Conservation (phyloP, 371 early-diverging fungal genomes). For the Vairimorpha necatrix region DNA sequence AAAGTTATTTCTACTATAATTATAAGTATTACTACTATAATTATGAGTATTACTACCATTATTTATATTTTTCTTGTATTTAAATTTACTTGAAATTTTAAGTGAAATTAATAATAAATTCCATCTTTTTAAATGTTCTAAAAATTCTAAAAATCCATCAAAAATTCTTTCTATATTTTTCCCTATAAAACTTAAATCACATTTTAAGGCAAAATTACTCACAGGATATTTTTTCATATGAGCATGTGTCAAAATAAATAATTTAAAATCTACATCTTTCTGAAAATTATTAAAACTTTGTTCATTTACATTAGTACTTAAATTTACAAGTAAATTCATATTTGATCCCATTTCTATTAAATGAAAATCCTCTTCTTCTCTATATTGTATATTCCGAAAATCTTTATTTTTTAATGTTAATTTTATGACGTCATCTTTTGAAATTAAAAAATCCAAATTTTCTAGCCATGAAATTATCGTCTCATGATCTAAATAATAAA, state of each 20-base stretch:
- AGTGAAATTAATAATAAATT: slow-evolving; percentile 6
- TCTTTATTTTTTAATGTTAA: slow-evolving; percentile 40
- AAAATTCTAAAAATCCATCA: slow-evolving; percentile 33
- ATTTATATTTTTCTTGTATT: no score
- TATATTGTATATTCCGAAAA: slow-evolving; percentile 33
- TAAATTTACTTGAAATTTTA: slow-evolving; percentile 25
- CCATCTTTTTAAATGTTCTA: slow-evolving; percentile 27
- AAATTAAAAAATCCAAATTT: slow-evolving; percentile 4
- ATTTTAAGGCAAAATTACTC: slow-evolving; percentile 50
- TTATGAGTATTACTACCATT: not conserved
- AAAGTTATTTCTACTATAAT: not conserved
- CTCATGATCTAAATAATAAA: slow-evolving; percentile 50
- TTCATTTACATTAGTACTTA: no score
- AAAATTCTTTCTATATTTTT: slow-evolving; percentile 56
- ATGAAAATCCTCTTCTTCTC: slow-evolving; percentile 45
- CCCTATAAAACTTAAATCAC: slow-evolving; percentile 47
- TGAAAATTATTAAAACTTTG: no score
- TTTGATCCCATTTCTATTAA: slow-evolving; percentile 23
- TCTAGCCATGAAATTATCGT: slow-evolving; percentile 49
- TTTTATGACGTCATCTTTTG: slow-evolving; percentile 13
- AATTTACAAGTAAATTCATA: slow-evolving; percentile 19
- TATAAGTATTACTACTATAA: not conserved
- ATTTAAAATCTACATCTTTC: slow-evolving; percentile 39
- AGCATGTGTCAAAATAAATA: slow-evolving; percentile 23
- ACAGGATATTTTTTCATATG: slow-evolving; percentile 28